Percentiles rank a stretch among this genome's conserved stretches.
These are phyloP conservation scores for Madurella mycetomatis DNA, from an alignment of 2,329 filamentous ascomycete species.

Conservation along the genomic window DNA sequence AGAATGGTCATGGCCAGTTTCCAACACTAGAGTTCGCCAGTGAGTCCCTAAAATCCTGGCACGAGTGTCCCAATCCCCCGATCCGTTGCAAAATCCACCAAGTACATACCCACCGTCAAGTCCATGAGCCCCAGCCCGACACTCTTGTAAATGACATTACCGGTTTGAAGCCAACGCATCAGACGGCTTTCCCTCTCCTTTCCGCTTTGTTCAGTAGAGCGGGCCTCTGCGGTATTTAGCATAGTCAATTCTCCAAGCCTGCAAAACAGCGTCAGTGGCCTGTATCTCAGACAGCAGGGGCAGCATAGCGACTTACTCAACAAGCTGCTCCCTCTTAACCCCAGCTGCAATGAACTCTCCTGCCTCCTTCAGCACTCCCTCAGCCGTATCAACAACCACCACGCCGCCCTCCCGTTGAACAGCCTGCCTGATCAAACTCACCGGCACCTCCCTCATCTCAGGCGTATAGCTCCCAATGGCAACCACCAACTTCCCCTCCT, in stretches of 20 bases:
- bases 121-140: constrained; percentile 66
- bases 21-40: neutral
- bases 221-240: constrained; percentile 36
- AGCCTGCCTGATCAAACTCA: constrained; percentile 66
- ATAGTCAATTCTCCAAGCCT: constrained; percentile 74
- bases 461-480: constrained; percentile 66
- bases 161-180: constrained; percentile 52
- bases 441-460: constrained; percentile 78
- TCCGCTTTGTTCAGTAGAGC: constrained; percentile 22
- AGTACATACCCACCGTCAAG: constrained; percentile 54
- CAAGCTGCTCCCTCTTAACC: constrained; percentile 67
- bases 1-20: no score
- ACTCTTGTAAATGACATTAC: constrained; percentile 66
- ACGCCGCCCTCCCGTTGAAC: constrained; percentile 47
- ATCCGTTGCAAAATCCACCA: constrained; percentile 52
- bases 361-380: constrained; percentile 67
- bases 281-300: neutral
- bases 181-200: constrained; percentile 36
- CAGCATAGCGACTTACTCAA: constrained; percentile 59
- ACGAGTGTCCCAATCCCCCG: constrained; percentile 53
- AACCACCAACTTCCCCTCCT: constrained; percentile 66
- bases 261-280: neutral
- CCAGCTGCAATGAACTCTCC: constrained; percentile 81
- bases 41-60: constrained; percentile 43
- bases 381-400: constrained; percentile 57